A percentile compares a stretch with the other conserved stretches of the same genome.
Conservation (phyloP, 2,329 filamentous ascomycete species). For the Didymella lethalis region DNA sequence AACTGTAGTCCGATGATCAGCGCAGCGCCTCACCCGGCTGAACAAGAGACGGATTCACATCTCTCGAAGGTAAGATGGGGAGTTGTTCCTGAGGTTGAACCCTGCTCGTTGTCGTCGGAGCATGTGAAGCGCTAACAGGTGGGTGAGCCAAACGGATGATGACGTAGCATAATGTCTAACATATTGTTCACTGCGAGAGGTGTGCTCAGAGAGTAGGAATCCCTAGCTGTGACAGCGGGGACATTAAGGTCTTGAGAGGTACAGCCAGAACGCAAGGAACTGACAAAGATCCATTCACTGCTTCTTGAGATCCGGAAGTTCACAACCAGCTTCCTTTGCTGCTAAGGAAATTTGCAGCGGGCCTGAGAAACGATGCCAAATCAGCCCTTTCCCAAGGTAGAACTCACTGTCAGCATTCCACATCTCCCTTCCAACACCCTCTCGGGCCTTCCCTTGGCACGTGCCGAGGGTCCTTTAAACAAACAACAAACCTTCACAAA, state of each 20-base stretch:
- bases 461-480: not conserved
- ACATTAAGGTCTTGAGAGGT: no score
- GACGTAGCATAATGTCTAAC: not conserved
- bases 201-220: no score
- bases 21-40: conserved; percentile 35
- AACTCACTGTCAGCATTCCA: conserved; percentile 2
- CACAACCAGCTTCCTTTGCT: no score
- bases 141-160: not conserved
- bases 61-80: conserved; percentile 39
- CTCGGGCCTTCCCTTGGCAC: not conserved
- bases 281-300: not conserved
- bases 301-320: no score
- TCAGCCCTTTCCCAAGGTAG: not conserved
- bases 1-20: conserved; percentile 63
- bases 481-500: not conserved
- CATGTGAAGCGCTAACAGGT: not conserved
- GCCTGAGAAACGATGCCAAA: not conserved
- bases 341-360: no score
- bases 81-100: not conserved
- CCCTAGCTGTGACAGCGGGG: no score
- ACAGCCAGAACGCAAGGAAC: not conserved
- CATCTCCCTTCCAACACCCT: not conserved
- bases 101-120: not conserved
- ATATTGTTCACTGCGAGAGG: no score
- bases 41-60: conserved; percentile 22